phyloP scores from a whole-genome alignment of 2,329 filamentous ascomycete genomes.

The Cercospora janseana region DNA sequence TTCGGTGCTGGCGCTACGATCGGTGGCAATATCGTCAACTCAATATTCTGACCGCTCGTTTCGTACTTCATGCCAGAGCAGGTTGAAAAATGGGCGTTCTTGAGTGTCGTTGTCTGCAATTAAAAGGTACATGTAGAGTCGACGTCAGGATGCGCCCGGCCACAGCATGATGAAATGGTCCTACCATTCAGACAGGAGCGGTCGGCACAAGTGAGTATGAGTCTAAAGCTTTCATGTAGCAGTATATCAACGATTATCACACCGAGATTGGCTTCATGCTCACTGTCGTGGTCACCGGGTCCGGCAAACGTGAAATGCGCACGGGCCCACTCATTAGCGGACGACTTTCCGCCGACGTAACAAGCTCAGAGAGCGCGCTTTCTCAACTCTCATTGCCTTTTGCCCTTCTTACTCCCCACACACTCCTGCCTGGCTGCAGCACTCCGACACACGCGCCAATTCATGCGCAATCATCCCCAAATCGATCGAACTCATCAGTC shows the following conservation, averaged over 20 bases:
- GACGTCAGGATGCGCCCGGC: too few species aligned
- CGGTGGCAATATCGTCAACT: constrained; percentile 54
- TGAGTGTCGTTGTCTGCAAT: too few species aligned
- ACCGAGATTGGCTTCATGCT: too few species aligned
- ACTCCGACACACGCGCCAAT: constrained; percentile 10
- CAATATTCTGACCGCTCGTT: constrained; percentile 22
- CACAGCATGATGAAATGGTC: too few species aligned
- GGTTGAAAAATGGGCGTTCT: too few species aligned
- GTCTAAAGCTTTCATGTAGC: too few species aligned
- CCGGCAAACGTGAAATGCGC: not conserved
- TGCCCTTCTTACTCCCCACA: constrained; percentile 4
- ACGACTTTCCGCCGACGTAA: not conserved
- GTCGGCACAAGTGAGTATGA: too few species aligned
- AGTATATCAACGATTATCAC: too few species aligned
- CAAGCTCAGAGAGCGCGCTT: constrained; percentile 2
- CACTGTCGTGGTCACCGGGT: too few species aligned
- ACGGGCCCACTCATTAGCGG: not conserved
- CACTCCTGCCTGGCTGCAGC: constrained; percentile 1
- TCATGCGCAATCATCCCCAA: constrained; percentile 12
- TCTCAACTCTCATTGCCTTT: constrained; percentile 4
- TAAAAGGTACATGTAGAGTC: too few species aligned
- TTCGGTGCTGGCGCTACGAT: constrained; percentile 92
- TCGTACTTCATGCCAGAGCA: not conserved
- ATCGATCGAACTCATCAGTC: constrained; percentile 4
- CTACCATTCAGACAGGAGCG: too few species aligned